phyloP scores from a whole-genome alignment of 1,284 basidiomycete genomes.

The Hemileia vastatrix region DNA sequence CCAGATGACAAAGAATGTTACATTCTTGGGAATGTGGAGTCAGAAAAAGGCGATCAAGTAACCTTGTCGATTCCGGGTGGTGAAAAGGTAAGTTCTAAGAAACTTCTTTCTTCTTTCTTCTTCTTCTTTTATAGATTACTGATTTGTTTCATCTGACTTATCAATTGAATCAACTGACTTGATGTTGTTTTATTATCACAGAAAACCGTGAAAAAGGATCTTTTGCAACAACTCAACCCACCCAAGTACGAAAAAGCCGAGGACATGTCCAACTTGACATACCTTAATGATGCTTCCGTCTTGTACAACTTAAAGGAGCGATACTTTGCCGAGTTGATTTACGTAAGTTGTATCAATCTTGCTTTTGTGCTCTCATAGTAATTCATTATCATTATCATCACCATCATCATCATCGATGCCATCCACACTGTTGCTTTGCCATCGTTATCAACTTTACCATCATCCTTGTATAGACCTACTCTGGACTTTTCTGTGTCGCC shows the following conservation, averaged over 20 bases:
- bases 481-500: conserved; percentile 90
- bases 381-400: neutral
- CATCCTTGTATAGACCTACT: conserved; percentile 63
- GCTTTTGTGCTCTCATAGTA: neutral
- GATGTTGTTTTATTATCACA: too few relatives aligned
- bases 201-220: neutral
- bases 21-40: conserved; percentile 75
- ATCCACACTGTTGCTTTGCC: neutral
- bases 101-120: too few relatives aligned
- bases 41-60: too few relatives aligned
- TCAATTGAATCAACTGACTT: too few relatives aligned
- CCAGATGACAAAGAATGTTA: conserved; percentile 80
- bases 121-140: neutral
- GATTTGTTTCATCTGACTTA: conserved; percentile 79
- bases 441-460: neutral
- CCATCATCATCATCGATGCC: neutral
- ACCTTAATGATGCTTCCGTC: conserved; percentile 95
- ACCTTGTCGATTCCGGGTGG: too few relatives aligned
- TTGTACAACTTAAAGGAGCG: conserved; percentile 88
- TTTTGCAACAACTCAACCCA: conserved; percentile 56
- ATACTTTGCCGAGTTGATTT: conserved; percentile 85
- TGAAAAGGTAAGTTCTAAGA: too few relatives aligned
- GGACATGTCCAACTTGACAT: conserved; percentile 96
- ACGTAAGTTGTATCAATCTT: conserved; percentile 55
- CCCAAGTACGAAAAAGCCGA: conserved; percentile 96